These are phyloP conservation scores for Halophytophthora polymorphica DNA, from an alignment of 352 stramenopile genomes.

Conservation along the genomic window DNA sequence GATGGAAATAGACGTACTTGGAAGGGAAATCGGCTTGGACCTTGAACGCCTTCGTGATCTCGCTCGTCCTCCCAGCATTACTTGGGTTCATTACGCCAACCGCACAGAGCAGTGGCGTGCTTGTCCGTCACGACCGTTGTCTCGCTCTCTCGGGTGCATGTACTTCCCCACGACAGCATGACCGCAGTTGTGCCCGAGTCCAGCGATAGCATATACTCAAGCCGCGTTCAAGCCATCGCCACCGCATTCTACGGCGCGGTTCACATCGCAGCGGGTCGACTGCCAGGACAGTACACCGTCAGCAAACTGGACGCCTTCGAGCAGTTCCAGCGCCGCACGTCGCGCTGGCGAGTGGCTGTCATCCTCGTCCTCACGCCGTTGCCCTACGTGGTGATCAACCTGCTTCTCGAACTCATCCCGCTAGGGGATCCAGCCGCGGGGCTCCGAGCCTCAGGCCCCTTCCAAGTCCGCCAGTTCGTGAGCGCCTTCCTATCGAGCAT, in stretches of 20 bases:
- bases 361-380: constrained; percentile 12
- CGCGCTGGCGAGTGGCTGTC: background rate
- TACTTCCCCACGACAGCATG: no score
- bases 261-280: background rate
- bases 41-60: no score
- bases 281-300: constrained; percentile 27
- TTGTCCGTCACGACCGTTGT: no score
- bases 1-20: no score
- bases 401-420: constrained; percentile 24
- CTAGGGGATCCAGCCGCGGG: constrained; percentile 15
- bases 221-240: background rate
- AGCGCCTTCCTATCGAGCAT: constrained; percentile 13
- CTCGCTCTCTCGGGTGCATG: no score
- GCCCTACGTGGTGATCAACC: constrained; percentile 15
- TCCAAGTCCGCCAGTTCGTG: constrained; percentile 27
- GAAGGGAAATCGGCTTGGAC: no score
- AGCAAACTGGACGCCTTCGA: constrained; percentile 28
- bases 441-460: constrained; percentile 15
- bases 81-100: no score
- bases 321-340: constrained; percentile 6
- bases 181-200: no score
- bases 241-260: background rate
- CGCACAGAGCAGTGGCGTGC: no score
- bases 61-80: no score
- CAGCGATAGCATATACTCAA: no score